Base-by-base conservation (phyloP, 768 basidiomycete species). In the Ramaria rubella region DNA sequence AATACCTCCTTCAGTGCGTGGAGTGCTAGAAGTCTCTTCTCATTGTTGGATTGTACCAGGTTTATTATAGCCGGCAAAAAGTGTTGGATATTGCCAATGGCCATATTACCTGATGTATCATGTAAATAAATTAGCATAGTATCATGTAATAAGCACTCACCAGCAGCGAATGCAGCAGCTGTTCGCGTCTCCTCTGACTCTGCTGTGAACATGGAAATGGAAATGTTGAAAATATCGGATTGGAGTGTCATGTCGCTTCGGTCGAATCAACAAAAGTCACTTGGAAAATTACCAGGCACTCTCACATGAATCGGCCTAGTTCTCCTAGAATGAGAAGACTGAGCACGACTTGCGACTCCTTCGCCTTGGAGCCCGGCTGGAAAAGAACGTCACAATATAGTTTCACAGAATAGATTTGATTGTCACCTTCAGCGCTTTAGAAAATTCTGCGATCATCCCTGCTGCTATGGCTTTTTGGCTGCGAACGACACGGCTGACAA, bases 111-210 rank as follows among this genome's bases (percentile, higher is more conserved):
- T 88, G 29, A 30, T n/a, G 23, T 40, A 2, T 9, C 59, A 49
- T 14, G 8, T 33, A 30, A 17, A 26, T 40, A 12, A 27, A 9
- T n/a, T 12, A 48, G 27, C 31, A 27, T 15, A 26, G 5, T 24
- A 58, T 11, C 34, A 19, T 50, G 42, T 36, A 7, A 43, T 15
- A 4, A 17, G 49, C 15, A 65, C 79, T 58, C 63, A 86, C 92
- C 92, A 31, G 90, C 90, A 50, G 96, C 91, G 64, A 97, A 97
- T 0, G 96, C 92, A 33, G 95, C 94, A 33, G 94, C 91, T 31
- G 89, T 82, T 44, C 93, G 80, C 14, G 92, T 77, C 43, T 95
- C 91, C 67, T 98, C 94, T 57, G 87, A 82, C 34, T 89, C 85
- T 1, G 83, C 77, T 3, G 78, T 71, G 67, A 96, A 94, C 58